phyloP scores from a whole-genome alignment of 768 basidiomycete species.

The Suillus variegatus region DNA sequence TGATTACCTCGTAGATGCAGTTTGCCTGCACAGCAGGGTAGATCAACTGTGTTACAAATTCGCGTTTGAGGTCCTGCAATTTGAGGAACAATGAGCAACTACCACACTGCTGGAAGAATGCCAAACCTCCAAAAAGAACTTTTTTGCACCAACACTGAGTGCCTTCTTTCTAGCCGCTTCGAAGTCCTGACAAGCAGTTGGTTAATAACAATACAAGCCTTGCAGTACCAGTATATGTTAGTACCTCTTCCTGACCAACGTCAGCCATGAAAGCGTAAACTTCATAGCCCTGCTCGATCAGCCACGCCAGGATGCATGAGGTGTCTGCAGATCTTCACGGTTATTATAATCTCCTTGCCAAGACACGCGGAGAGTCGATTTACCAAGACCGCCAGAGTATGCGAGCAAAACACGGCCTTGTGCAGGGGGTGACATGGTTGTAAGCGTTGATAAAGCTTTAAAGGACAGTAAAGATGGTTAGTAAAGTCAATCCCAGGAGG shows the following conservation, averaged over 20 bases:
- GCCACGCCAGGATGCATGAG: constrained; percentile 99
- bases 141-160: constrained; percentile 85
- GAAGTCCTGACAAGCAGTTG: constrained; percentile 67
- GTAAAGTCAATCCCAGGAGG: neutral
- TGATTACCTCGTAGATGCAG: constrained; percentile 90
- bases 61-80: constrained; percentile 85
- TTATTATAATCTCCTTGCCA: neutral
- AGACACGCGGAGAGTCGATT: constrained; percentile 30
- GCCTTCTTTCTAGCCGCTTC: constrained; percentile 90
- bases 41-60: constrained; percentile 95
- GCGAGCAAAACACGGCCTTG: constrained; percentile 59
- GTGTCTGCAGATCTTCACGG: constrained; percentile 63
- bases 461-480: neutral
- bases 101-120: neutral
- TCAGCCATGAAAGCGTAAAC: constrained; percentile 97
- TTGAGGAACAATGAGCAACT: constrained; percentile 1
- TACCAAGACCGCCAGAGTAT: constrained; percentile 97
- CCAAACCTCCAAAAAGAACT: constrained; percentile 86
- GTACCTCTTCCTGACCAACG: constrained; percentile 88
- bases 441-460: neutral
- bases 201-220: neutral
- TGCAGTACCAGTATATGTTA: neutral
- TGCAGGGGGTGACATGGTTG: neutral
- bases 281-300: constrained; percentile 97
- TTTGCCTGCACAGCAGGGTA: constrained; percentile 99